Evolutionary conservation across 495 filamentous ascomycete species (phyloP), one percentile per base, ranked within the genome.

Genomic region (Pseudevernia furfuracea): DNA sequence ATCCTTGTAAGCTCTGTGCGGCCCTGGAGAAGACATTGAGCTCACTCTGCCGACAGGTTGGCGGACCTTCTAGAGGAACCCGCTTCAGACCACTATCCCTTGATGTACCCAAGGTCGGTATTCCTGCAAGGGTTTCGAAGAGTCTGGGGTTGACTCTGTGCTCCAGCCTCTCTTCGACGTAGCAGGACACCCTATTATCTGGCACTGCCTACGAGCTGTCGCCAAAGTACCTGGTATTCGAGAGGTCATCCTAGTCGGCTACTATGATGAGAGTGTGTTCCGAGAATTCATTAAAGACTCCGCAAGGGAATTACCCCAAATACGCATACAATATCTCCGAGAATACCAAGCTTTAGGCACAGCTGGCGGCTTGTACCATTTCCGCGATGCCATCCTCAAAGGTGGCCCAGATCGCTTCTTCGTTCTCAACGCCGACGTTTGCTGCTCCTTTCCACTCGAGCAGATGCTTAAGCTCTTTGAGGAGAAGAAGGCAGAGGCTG

Each of bases 381-480:
- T 99, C 84, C 91, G 94, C 73, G 94, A 99, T 86, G 90, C 90
- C 65, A 97, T 99, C 71, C 85, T 99, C 73, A 97, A 97, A 79
- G 93, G 93, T 68, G 86, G 87, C 67, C 94, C 95, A 44, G 92
- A 96, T 73, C 87, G 91, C 70, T 87, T 97, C 80, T 96, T 99
- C 71, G 94, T 99, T 58, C 82, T 99, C 72, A 99, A 99, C 74
- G 92, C 92, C 60, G 94, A 99, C 76, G 95, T 99, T 64, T 99
- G 94, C 87, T 99, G 94, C 81, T 96, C 91, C 48, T 99, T 97
- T 82, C 94, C 94, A 21, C 81, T 99, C 63, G 89, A 86, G 65
- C 90, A 97, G 75, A 99, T 97, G 92, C 85, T 93, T 62, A 86
- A 84, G 74, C 79, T 99, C 59, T 96, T 96, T 73, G 89, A 95